Evolutionary conservation across 441 rosid species (phyloP), one percentile per base, ranked within the genome.

Genomic region (Mallotus repandus): DNA sequence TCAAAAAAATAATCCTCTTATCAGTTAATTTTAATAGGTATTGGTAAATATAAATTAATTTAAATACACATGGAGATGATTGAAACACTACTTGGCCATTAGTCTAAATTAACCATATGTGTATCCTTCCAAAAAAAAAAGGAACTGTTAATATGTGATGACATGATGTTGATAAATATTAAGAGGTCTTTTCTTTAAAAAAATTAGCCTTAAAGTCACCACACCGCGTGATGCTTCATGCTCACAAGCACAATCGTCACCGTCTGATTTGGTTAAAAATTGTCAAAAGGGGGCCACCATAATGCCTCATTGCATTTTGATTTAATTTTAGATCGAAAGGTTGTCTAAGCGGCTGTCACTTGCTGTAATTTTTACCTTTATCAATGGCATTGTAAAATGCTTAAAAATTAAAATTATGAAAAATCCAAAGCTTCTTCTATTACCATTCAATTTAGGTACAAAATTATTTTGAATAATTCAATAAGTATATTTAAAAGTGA

Each of bases 231-330:
- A 71, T n/a, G 80, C 80, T 83, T 85, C 66, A 70, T 76, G 80
- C 86, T 78, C 84, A 80, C 84, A 66, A 63, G 74, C 74, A 62
- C 76, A 81, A 59, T 82, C 74, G 79, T 74, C 84, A 65, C 84
- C 78, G 65, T 82, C 29, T 53, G 76, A 87, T 88, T 80, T 46
- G 80, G n/a, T 16, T 15, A 45, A 77, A 66, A 59, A 22, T 15
- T 68, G 56, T 77, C 70, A 70, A 75, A 21, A 12, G 14, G 76
- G 83, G 29, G 87, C 91, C 87, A 80, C 77, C 19, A 21, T 15
- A 4, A 52, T 21, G 64, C 25, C 49, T 54, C 22, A 29, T 43
- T 16, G 53, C 19, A 49, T n/a, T 45, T 4, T 18, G 45, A 45
- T 59, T 75, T 55, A n/a, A 19, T 73, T 57, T 57, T 18, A 16